These are phyloP conservation scores for Centella asiatica DNA, from an alignment of 129 eudicot species.

Conservation along the genomic window DNA sequence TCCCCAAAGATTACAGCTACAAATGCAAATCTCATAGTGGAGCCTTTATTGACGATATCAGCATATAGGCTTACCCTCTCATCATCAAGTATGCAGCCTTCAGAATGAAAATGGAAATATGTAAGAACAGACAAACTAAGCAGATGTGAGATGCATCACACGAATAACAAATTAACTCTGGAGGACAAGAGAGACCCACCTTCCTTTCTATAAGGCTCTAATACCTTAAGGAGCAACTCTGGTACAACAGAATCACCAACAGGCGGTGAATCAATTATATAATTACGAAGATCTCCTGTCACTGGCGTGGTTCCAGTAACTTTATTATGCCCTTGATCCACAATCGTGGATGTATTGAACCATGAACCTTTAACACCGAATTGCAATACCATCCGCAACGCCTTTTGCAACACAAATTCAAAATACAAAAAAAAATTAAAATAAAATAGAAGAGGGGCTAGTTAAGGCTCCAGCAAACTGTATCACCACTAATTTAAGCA, in stretches of 20 bases:
- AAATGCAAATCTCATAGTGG: constrained; percentile 68
- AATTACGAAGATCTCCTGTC: constrained; percentile 79
- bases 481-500: constrained; percentile 1
- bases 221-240: constrained; percentile 90
- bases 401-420: constrained; percentile 36
- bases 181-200: constrained; percentile 29
- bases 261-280: constrained; percentile 59
- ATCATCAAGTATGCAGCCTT: constrained; percentile 90
- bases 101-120: constrained; percentile 13
- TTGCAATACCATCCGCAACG: constrained; percentile 81
- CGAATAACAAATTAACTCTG: not conserved
- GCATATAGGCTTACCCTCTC: constrained; percentile 68
- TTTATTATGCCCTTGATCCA: constrained; percentile 32
- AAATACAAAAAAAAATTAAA: not conserved
- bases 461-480: not conserved
- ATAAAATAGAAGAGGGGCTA: not conserved
- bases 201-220: constrained; percentile 92
- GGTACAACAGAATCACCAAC: constrained; percentile 87
- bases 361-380: constrained; percentile 86
- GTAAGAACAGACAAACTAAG: constrained; percentile 10
- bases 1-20: constrained; percentile 98
- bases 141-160: constrained; percentile 2
- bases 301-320: constrained; percentile 43
- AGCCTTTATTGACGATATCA: constrained; percentile 43
- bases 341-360: constrained; percentile 46